These are phyloP conservation scores for Pisolithus orientalis DNA, from an alignment of 768 basidiomycete genomes.

Conservation along the genomic window DNA sequence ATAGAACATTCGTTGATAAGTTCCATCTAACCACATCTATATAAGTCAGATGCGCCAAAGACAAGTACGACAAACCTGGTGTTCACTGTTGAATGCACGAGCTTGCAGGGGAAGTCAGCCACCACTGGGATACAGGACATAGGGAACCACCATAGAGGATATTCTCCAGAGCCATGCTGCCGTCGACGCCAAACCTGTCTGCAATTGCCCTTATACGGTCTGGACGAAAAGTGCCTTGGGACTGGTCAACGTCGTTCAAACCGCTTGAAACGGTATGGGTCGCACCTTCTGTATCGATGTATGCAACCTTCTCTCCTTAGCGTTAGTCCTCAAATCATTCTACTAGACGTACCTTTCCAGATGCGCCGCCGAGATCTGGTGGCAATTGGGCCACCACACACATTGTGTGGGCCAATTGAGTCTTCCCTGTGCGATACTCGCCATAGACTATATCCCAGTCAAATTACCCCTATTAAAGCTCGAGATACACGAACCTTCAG, in stretches of 20 bases:
- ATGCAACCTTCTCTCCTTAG: conserved; percentile 58
- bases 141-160: conserved; percentile 68
- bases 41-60: neutral
- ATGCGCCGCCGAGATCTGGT: conserved; percentile 81
- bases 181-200: conserved; percentile 91
- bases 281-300: conserved; percentile 81
- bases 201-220: conserved; percentile 90
- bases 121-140: neutral
- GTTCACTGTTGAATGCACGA: conserved; percentile 88
- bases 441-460: conserved; percentile 67
- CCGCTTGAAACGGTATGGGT: neutral
- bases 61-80: conserved; percentile 50
- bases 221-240: conserved; percentile 86
- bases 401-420: conserved; percentile 93
- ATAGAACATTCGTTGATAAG: conserved; percentile 84
- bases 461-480: neutral
- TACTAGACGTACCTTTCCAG: conserved; percentile 60
- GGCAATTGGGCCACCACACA: conserved; percentile 88
- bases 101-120: conserved; percentile 39
- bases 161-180: conserved; percentile 80
- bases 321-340: neutral
- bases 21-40: conserved; percentile 53
- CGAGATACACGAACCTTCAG: conserved; percentile 55
- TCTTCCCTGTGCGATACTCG: conserved; percentile 94
- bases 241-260: conserved; percentile 14